phyloP scores from a whole-genome alignment of 441 rosid genomes.

The Sinapis alba region DNA sequence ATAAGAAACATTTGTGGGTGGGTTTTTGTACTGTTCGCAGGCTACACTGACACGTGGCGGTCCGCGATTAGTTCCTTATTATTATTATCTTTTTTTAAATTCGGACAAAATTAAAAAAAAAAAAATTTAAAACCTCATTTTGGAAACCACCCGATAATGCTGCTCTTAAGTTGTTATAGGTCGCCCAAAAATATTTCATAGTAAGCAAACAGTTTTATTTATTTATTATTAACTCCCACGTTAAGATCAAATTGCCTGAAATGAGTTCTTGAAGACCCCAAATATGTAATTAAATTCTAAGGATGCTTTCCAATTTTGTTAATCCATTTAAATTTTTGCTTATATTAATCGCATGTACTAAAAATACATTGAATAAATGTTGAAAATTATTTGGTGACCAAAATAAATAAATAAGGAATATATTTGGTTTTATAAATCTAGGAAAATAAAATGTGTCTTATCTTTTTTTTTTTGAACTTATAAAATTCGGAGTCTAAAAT shows the following conservation, averaged over 20 bases:
- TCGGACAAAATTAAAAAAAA: too few species aligned
- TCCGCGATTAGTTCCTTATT: too few species aligned
- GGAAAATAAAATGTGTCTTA: background rate
- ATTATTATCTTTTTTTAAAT: too few species aligned
- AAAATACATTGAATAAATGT: background rate
- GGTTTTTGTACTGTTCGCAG: too few species aligned
- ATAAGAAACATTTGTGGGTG: too few species aligned
- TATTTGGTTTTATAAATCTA: background rate
- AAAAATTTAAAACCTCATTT: too few species aligned
- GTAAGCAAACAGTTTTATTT: background rate
- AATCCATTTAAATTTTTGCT: background rate
- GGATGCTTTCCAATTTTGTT: background rate
- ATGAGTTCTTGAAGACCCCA: background rate
- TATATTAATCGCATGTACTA: background rate
- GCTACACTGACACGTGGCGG: too few species aligned
- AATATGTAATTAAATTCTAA: background rate
- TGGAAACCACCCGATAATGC: too few species aligned
- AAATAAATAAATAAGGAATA: background rate
- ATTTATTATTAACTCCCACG: background rate
- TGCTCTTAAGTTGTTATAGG: background rate
- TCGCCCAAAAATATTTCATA: background rate
- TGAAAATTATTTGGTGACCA: background rate
- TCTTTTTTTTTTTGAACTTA: background rate
- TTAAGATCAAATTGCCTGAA: background rate
- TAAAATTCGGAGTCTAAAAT: background rate